A percentile compares a stretch with the other conserved stretches of the same genome.
Evolutionary conservation across 148 eudicot species (phyloP).

Genomic region (Vaccinium darrowii): DNA sequence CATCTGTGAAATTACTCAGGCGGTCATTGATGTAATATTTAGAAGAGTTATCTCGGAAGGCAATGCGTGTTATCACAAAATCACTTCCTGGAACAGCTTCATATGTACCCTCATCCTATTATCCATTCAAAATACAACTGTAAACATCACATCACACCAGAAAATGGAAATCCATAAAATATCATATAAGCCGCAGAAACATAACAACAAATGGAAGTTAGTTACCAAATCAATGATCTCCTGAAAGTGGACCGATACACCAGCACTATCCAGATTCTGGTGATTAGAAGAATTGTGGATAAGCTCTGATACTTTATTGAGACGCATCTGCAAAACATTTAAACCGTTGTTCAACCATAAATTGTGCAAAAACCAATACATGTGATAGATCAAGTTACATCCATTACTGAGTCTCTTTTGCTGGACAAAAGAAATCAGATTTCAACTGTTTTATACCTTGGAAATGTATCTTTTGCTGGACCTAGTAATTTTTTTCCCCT

Average conservation of each 20-base stretch:
- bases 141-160: neutral
- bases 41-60: constrained; percentile 83
- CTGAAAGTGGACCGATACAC: constrained; percentile 93
- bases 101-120: constrained; percentile 76
- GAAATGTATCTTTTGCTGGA: neutral
- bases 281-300: constrained; percentile 91
- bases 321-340: constrained; percentile 69
- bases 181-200: neutral
- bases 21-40: constrained; percentile 82
- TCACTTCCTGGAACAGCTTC: constrained; percentile 92
- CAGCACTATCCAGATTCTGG: constrained; percentile 87
- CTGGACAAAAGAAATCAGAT: neutral
- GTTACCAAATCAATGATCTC: constrained; percentile 84
- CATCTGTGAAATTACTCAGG: constrained; percentile 81
- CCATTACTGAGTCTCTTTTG: too few species aligned
- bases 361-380: neutral
- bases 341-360: neutral
- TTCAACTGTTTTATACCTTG: neutral
- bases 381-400: neutral
- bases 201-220: neutral
- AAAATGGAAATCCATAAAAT: neutral
- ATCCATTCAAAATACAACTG: neutral
- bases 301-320: constrained; percentile 95
- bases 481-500: neutral
- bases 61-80: constrained; percentile 79